These are phyloP conservation scores for Venturia pyrina DNA, from an alignment of 2,329 filamentous ascomycete species.

Conservation along the genomic window DNA sequence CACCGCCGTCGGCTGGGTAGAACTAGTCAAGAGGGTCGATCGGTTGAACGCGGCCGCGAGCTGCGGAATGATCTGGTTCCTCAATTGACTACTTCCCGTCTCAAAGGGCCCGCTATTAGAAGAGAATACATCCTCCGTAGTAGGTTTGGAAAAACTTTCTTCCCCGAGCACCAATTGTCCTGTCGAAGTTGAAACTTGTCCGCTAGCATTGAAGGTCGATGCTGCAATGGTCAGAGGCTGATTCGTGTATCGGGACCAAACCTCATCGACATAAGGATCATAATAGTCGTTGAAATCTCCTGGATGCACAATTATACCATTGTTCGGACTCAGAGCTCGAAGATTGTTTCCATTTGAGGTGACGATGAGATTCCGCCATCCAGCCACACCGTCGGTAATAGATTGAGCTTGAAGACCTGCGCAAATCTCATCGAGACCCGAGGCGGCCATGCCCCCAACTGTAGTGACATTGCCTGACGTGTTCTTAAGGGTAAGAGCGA, in stretches of 20 bases:
- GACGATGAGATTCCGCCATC: conserved; percentile 53
- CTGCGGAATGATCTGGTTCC: conserved; percentile 57
- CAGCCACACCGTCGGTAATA: conserved; percentile 40
- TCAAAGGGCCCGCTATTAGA: conserved; percentile 56
- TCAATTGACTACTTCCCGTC: conserved; percentile 29
- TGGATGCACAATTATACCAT: conserved; percentile 35
- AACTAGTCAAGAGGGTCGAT: conserved; percentile 49
- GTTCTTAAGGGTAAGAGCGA: conserved; percentile 35
- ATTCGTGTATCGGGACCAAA: conserved; percentile 46
- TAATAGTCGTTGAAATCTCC: conserved; percentile 42
- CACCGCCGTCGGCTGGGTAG: conserved; percentile 27
- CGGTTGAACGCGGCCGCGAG: conserved; percentile 68
- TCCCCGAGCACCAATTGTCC: conserved; percentile 33
- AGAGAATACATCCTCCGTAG: conserved; percentile 53
- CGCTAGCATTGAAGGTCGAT: conserved; percentile 33
- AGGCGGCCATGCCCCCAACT: conserved; percentile 47
- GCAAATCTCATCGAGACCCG: conserved; percentile 49
- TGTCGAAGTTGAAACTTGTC: conserved; percentile 42
- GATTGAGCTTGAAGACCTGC: conserved; percentile 46
- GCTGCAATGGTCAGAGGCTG: conserved; percentile 29
- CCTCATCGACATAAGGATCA: conserved; percentile 40
- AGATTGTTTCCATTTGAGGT: conserved; percentile 27
- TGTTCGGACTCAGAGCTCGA: conserved; percentile 35
- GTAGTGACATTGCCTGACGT: conserved; percentile 29
- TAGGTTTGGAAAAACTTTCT: conserved; percentile 47